Evolutionary conservation across 805 yeast species (phyloP).

Genomic region (Teunomyces atbi): DNA sequence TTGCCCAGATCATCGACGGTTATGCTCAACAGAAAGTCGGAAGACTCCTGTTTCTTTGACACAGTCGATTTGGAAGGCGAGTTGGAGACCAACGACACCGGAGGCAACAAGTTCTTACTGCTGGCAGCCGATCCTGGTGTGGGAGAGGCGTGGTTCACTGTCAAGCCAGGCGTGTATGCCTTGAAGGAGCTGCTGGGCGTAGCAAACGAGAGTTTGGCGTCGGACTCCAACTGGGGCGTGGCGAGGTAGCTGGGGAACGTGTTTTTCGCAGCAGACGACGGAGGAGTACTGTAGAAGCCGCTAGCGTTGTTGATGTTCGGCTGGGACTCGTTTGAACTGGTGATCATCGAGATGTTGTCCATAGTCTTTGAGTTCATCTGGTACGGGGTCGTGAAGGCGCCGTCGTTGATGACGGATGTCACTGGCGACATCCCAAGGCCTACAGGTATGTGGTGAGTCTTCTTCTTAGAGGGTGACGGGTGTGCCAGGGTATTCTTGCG

Average conservation of each 20-base stretch:
- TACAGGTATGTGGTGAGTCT: background rate
- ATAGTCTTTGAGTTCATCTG: slow-evolving; percentile 31
- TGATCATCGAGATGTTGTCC: slow-evolving; percentile 33
- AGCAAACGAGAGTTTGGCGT: slow-evolving; percentile 5
- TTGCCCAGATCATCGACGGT: slow-evolving; percentile 42
- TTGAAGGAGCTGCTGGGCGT: slow-evolving; percentile 7
- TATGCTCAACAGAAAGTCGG: slow-evolving; percentile 32
- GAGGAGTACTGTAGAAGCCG: slow-evolving; percentile 18
- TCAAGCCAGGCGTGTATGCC: slow-evolving; percentile 3
- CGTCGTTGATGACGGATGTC: slow-evolving; percentile 14
- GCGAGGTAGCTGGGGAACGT: slow-evolving; percentile 10
- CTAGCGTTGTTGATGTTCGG: background rate
- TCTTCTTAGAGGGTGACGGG: slow-evolving; percentile 8
- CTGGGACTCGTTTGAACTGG: slow-evolving; percentile 16
- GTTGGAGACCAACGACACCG: slow-evolving; percentile 8
- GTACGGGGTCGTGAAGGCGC: slow-evolving; percentile 17
- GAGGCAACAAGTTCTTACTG: slow-evolving; percentile 13
- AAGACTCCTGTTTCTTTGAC: background rate
- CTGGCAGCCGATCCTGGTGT: background rate
- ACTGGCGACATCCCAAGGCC: slow-evolving; percentile 15
- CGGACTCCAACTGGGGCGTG: slow-evolving; percentile 9
- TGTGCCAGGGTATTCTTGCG: slow-evolving; percentile 8
- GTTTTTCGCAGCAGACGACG: slow-evolving; percentile 16
- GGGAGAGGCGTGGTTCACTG: slow-evolving; percentile 3
- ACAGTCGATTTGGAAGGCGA: background rate